Conservation (phyloP, 208 protist species). For the Crithidia expoeki region DNA sequence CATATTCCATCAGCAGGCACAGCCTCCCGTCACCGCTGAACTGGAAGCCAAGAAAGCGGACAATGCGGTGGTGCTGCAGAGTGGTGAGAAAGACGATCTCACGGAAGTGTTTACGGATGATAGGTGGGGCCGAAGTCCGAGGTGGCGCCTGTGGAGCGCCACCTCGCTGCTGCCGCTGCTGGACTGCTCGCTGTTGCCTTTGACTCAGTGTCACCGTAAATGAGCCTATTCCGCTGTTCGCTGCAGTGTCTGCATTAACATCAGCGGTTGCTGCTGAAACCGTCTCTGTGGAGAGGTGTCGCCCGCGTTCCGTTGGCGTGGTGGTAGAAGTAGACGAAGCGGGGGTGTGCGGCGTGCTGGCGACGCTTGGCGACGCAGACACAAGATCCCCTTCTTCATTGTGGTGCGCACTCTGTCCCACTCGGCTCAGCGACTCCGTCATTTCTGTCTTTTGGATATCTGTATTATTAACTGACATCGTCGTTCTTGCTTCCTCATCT, state of each 20-base stretch:
- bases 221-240: neutral
- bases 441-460: no score
- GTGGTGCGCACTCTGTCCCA: neutral
- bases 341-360: constrained; percentile 4
- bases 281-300: constrained; percentile 1
- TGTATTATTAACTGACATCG: no score
- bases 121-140: constrained; percentile 18
- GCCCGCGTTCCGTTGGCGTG: neutral
- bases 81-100: constrained; percentile 80
- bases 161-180: neutral
- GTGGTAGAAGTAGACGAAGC: neutral
- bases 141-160: neutral
- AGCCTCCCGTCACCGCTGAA: constrained; percentile 44
- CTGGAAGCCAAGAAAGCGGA: constrained; percentile 84
- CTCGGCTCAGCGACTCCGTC: no score
- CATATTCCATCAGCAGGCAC: constrained; percentile 91
- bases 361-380: constrained; percentile 11
- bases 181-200: neutral
- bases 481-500: neutral
- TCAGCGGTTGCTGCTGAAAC: no score
- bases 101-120: constrained; percentile 50
- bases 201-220: neutral
- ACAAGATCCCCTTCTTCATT: constrained; percentile 7
- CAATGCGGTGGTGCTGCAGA: constrained; percentile 82
- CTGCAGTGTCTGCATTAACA: neutral